phyloP scores from a whole-genome alignment of 331 rosid genomes.

The Cydonia oblonga region DNA sequence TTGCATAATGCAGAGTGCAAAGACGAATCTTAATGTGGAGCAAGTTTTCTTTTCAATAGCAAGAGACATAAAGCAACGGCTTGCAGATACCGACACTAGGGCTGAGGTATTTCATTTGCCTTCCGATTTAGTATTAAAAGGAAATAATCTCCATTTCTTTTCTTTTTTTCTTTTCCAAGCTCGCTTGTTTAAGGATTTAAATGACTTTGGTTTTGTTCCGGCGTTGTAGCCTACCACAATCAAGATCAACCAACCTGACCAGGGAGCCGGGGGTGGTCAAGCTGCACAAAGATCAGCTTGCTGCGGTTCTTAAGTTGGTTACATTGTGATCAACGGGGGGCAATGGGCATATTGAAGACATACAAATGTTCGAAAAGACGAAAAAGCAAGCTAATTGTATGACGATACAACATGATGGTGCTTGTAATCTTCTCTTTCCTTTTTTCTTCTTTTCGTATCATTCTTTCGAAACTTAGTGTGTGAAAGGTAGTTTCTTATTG shows the following conservation, averaged over 20 bases:
- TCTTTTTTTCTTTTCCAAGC: not conserved
- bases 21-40: slow-evolving; percentile 89
- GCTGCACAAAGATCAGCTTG: slow-evolving; percentile 59
- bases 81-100: slow-evolving; percentile 58
- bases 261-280: slow-evolving; percentile 39
- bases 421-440: slow-evolving; percentile 25
- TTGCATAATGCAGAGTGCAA: slow-evolving; percentile 68
- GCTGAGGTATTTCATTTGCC: slow-evolving; percentile 50
- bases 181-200: not conserved
- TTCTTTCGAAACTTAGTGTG: slow-evolving; percentile 37
- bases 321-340: slow-evolving; percentile 6
- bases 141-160: too few relatives aligned
- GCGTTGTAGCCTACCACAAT: slow-evolving; percentile 56
- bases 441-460: not conserved
- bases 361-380: slow-evolving; percentile 9
- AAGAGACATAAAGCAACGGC: slow-evolving; percentile 87
- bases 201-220: not conserved
- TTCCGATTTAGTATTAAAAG: not conserved
- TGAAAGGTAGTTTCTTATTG: slow-evolving; percentile 26
- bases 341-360: slow-evolving; percentile 15
- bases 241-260: slow-evolving; percentile 55
- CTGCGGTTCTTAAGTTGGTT: slow-evolving; percentile 54
- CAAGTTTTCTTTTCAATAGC: slow-evolving; percentile 92
- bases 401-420: slow-evolving; percentile 33
- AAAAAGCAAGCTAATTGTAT: slow-evolving; percentile 36